Base-by-base conservation (phyloP, 495 filamentous ascomycete genomes). In the Pyrenula massariospora region DNA sequence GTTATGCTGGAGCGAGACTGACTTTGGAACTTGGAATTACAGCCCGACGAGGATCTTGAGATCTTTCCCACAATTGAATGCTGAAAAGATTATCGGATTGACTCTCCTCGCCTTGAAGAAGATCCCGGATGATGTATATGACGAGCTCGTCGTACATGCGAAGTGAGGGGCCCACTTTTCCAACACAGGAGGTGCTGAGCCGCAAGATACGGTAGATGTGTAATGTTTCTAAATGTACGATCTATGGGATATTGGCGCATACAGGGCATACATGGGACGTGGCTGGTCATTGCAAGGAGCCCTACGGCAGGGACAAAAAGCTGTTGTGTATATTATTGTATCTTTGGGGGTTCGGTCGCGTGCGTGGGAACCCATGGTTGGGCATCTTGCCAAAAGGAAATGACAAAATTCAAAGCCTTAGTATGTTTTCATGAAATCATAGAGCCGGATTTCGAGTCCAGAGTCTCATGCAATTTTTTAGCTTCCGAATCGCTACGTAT, bases 31-130 rank as follows among this genome's bases (percentile, higher is more conserved):
- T 22, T 49, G 56, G 49, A 25, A 56, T 24, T 23, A 31, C 54
- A 96, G 93, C 63, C 94, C 93, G 25, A 95, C 91, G 69, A 92
- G 90, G 69, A 79, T 95, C 10, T 78, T 96, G 25, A 80, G 92
- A 59, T 88, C 86, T n/a, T 93, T 96, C 59, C 91, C 91, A 22
- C 84, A 86, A 3, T 74, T 97, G 22, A 79, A 91, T 54, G 86
- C 91, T 20, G 83, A 87, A 62, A 81, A 81, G 57, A 85, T 96
- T 63, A 91, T 95, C 62, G 79, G 78, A 50, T 70, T 91, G 24
- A 87, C 92, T 0, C 78, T 96, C 55, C 79, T 80, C 24, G 79
- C 96, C 57, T 84, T 94, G 24, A 80, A 79, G 54, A 92, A 86
- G 74, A 89, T 98, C 54, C 94, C 93, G 8, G 80, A 87, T 57